Evolutionary conservation across 2,329 filamentous ascomycete species (phyloP).

Genomic region (Phialemoniopsis sp.): DNA sequence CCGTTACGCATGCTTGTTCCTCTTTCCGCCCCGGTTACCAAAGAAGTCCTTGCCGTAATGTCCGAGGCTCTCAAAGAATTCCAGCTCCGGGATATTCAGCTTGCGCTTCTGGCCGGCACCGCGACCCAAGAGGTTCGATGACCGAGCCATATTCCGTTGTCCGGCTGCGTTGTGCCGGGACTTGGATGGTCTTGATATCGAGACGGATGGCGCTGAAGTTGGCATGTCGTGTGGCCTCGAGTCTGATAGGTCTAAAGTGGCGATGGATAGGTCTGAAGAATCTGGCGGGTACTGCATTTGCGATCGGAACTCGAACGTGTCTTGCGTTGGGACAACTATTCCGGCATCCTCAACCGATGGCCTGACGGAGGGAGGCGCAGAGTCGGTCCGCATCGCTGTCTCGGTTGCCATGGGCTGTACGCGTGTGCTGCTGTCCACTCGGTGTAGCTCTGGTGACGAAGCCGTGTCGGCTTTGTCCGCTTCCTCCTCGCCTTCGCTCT

Average conservation of each 20-base stretch:
- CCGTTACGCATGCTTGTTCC: constrained; percentile 40
- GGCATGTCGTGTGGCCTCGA: constrained; percentile 33
- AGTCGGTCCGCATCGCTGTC: constrained; percentile 29
- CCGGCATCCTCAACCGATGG: constrained; percentile 19
- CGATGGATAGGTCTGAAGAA: constrained; percentile 51
- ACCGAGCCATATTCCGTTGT: constrained; percentile 16
- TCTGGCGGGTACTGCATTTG: constrained; percentile 54
- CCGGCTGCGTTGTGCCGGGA: constrained; percentile 13
- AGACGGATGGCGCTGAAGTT: constrained; percentile 17
- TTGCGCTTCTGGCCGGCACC: constrained; percentile 66
- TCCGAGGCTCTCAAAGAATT: constrained; percentile 63
- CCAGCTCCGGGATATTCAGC: constrained; percentile 72
- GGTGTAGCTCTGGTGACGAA: constrained; percentile 55
- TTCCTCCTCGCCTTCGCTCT: constrained; percentile 53
- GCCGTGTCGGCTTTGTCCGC: constrained; percentile 56
- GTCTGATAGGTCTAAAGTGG: constrained; percentile 57
- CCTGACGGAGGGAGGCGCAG: constrained; percentile 19
- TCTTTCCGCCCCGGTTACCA: constrained; percentile 40
- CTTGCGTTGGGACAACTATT: constrained; percentile 49
- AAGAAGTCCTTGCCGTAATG: constrained; percentile 53
- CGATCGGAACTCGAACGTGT: constrained; percentile 68
- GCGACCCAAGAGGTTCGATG: constrained; percentile 45
- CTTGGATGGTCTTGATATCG: constrained; percentile 4
- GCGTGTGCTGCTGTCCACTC: constrained; percentile 28
- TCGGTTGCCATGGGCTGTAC: constrained; percentile 16